phyloP scores from a whole-genome alignment of 2,329 filamentous ascomycete species.

The Colletotrichum sp. region DNA sequence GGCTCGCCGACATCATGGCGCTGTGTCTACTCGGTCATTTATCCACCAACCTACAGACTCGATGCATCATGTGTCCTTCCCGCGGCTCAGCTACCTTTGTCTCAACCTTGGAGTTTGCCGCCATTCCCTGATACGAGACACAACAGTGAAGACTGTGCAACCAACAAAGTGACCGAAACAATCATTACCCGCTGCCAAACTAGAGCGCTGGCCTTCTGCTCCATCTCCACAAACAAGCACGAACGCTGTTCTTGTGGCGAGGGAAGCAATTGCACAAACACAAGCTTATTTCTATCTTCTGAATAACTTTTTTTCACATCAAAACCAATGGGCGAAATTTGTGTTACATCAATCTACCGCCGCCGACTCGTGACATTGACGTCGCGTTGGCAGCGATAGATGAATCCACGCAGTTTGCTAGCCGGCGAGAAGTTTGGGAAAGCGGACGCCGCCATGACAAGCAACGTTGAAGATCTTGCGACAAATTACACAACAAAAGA shows the following conservation, averaged over 20 bases:
- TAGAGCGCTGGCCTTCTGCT: not conserved
- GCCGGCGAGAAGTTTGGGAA: not conserved
- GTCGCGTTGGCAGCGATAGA: not conserved
- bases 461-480: not conserved
- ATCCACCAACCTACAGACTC: not conserved
- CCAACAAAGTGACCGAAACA: not conserved
- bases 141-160: not conserved
- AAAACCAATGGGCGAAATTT: not conserved
- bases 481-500: fast-evolving
- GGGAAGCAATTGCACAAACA: not conserved
- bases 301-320: not conserved
- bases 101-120: not conserved
- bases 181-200: not conserved
- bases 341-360: not conserved
- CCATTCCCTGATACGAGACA: not conserved
- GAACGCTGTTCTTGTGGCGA: not conserved
- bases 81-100: not conserved
- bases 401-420: not conserved
- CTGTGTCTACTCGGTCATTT: not conserved
- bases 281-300: not conserved
- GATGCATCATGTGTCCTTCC: not conserved
- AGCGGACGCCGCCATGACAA: not conserved
- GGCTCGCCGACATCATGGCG: not conserved
- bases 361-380: not conserved
- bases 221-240: not conserved